These are phyloP conservation scores for Pseudopithomyces maydicus DNA, from an alignment of 2,329 filamentous ascomycete genomes.

Conservation along the genomic window DNA sequence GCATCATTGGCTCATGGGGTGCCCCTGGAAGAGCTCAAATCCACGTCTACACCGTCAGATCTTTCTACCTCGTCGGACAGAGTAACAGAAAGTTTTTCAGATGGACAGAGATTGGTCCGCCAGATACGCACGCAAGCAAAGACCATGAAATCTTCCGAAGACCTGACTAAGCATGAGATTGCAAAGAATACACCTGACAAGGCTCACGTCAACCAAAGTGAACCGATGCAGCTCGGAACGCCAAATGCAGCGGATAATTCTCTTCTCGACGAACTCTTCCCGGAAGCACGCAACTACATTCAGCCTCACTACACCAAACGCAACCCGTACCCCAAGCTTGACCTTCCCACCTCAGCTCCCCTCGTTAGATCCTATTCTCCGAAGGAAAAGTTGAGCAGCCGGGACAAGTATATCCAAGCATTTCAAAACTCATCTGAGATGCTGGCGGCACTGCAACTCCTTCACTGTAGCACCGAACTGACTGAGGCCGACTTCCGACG, in stretches of 20 bases:
- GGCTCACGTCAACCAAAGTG: not conserved
- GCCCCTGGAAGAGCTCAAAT: not conserved
- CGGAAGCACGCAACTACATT: slow-evolving; percentile 46
- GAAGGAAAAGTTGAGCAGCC: slow-evolving; percentile 10
- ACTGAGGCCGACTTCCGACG: slow-evolving; percentile 73
- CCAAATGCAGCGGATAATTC: slow-evolving; percentile 30
- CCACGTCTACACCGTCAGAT: not conserved
- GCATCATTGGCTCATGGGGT: not conserved
- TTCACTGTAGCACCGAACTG: slow-evolving; percentile 56
- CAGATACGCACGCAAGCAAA: slow-evolving; percentile 21
- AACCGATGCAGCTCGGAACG: not conserved
- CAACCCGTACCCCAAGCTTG: slow-evolving; percentile 34
- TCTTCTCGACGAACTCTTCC: slow-evolving; percentile 59
- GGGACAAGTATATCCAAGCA: slow-evolving; percentile 26
- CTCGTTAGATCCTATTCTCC: slow-evolving; percentile 14
- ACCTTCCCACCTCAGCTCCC: slow-evolving; percentile 22
- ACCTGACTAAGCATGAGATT: not conserved
- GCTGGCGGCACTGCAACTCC: slow-evolving; percentile 59
- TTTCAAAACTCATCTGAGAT: slow-evolving; percentile 33
- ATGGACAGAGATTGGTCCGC: slow-evolving; percentile 16
- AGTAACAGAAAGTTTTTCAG: slow-evolving; percentile 6
- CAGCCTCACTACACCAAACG: slow-evolving; percentile 20
- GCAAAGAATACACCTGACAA: not conserved
- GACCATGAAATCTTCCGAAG: slow-evolving; percentile 16
- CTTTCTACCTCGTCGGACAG: not conserved